Percentiles rank a stretch among this genome's conserved stretches.
phyloP scores from a whole-genome alignment of 345 rosid genomes.

The Gossypium stocksii region DNA sequence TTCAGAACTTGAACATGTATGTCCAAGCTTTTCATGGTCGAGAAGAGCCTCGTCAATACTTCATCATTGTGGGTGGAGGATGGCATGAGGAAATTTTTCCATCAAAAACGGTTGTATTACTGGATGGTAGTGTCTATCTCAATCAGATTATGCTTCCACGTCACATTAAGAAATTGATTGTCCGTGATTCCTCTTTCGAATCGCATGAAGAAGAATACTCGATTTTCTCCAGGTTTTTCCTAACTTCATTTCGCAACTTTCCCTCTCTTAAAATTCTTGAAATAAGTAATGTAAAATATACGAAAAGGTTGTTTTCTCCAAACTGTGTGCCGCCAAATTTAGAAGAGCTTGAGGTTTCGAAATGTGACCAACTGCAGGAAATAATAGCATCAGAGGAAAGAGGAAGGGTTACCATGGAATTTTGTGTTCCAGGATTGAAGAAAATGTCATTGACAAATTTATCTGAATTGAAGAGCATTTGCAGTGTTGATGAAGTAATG shows the following conservation, averaged over 20 bases:
- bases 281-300: neutral
- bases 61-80: neutral
- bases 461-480: no score
- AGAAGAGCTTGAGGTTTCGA: rapidly evolving
- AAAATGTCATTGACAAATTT: rapidly evolving
- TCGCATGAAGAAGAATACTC: neutral
- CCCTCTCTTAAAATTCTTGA: neutral
- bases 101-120: no score
- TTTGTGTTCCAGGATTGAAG: neutral
- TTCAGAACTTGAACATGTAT: neutral
- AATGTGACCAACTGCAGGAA: neutral
- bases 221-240: neutral
- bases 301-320: neutral
- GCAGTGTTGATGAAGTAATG: neutral
- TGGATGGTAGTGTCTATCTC: rapidly evolving
- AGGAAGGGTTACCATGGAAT: neutral
- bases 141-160: neutral
- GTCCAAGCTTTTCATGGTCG: neutral
- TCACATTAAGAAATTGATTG: neutral
- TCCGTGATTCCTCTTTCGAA: rapidly evolving
- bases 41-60: rapidly evolving
- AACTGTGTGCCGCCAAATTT: neutral
- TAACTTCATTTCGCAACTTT: neutral
- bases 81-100: rapidly evolving
- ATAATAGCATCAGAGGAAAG: neutral